Percentiles rank a stretch among this genome's conserved stretches.
Evolutionary conservation across 306 rosid genomes (phyloP).

Genomic region (Cucurbita pepo): DNA sequence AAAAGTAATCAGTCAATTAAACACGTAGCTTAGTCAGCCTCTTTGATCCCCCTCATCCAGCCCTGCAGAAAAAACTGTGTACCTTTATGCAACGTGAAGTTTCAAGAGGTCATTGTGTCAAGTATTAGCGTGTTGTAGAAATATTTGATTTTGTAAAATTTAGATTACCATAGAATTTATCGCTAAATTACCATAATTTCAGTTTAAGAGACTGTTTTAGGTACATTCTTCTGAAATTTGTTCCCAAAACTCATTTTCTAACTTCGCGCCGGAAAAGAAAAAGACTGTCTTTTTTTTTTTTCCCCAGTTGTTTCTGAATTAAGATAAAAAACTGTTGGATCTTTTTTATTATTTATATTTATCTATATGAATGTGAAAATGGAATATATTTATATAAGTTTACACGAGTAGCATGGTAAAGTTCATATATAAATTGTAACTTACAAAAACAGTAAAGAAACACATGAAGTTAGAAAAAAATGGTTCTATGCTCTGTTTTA

Average conservation of each 20-base stretch:
- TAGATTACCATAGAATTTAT: background rate
- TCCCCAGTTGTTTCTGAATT: background rate
- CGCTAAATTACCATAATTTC: background rate
- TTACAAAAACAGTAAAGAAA: background rate
- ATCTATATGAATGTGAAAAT: background rate
- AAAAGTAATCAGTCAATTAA: background rate
- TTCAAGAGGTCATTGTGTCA: background rate
- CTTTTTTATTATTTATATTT: background rate
- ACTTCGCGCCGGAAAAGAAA: background rate
- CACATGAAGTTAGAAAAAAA: background rate
- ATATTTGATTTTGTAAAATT: too few relatives aligned
- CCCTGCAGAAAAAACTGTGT: background rate
- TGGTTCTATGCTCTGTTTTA: background rate
- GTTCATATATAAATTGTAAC: background rate
- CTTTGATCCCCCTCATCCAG: background rate
- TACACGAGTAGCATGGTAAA: background rate
- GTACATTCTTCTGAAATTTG: background rate
- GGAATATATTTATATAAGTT: background rate
- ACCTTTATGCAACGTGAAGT: background rate
- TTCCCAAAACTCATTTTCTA: background rate
- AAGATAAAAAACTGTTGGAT: too few relatives aligned
- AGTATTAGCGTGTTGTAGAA: background rate
- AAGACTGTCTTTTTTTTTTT: background rate
- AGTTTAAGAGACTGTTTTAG: background rate
- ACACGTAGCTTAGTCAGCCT: background rate